These are phyloP conservation scores for Hibiscus mutabilis DNA, from an alignment of 345 rosid genomes.

Conservation along the genomic window DNA sequence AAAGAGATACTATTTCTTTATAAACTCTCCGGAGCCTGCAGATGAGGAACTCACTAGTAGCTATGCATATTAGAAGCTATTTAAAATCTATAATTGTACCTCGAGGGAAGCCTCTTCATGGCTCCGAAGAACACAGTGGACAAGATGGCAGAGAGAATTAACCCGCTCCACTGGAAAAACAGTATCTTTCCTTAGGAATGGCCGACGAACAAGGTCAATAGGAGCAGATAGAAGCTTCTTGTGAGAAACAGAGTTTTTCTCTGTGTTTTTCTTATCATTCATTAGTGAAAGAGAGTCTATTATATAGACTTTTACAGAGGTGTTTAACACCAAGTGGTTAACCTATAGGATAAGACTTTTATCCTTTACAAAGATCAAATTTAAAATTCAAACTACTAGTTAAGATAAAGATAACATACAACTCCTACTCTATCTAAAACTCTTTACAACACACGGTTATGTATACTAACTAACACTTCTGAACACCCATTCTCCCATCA, in stretches of 20 bases:
- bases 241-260: no score
- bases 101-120: constrained; percentile 81
- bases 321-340: no score
- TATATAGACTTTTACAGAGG: no score
- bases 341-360: no score
- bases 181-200: constrained; percentile 72
- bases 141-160: constrained; percentile 64
- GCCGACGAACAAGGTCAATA: constrained; percentile 53
- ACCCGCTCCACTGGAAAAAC: constrained; percentile 79
- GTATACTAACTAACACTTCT: no score
- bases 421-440: no score
- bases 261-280: no score
- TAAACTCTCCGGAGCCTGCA: not conserved
- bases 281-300: no score
- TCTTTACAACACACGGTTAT: no score
- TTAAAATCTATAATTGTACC: constrained; percentile 32
- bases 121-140: constrained; percentile 57
- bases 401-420: no score
- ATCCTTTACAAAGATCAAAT: no score
- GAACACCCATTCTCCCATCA: constrained; percentile 41
- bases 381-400: no score
- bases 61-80: not conserved
- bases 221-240: constrained; percentile 63
- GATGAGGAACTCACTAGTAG: not conserved
- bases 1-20: not conserved